These are phyloP conservation scores for Aspergillus taichungensis DNA, from an alignment of 495 filamentous ascomycete species.

Conservation along the genomic window DNA sequence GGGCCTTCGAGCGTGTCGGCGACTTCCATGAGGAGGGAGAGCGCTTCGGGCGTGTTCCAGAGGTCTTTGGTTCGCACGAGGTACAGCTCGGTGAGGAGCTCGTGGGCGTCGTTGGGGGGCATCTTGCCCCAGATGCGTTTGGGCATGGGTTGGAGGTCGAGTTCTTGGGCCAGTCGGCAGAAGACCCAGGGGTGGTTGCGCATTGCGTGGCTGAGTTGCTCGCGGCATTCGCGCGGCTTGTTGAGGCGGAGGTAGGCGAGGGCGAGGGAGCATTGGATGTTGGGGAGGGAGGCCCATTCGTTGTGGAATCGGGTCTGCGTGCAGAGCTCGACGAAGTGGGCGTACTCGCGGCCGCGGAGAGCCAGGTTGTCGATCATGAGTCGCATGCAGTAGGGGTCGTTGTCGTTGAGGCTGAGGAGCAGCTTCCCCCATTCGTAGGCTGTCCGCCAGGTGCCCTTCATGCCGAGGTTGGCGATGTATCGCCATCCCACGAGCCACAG, in stretches of 20 bases:
- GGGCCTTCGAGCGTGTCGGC: constrained; percentile 45
- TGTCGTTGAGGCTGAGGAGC: constrained; percentile 63
- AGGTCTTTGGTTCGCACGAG: constrained; percentile 72
- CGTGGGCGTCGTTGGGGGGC: constrained; percentile 58
- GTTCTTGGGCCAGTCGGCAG: constrained; percentile 61
- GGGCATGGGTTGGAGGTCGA: constrained; percentile 64
- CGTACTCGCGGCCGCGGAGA: constrained; percentile 65
- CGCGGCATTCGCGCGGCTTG: constrained; percentile 53
- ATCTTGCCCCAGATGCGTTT: constrained; percentile 71
- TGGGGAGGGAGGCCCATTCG: constrained; percentile 42
- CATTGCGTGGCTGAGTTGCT: constrained; percentile 56
- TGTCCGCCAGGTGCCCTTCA: constrained; percentile 90
- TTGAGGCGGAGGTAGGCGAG: constrained; percentile 65
- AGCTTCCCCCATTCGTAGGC: constrained; percentile 90
- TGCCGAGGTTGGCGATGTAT: constrained; percentile 71
- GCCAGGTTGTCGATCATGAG: constrained; percentile 76
- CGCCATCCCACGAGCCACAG: constrained; percentile 85
- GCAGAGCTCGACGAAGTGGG: constrained; percentile 65
- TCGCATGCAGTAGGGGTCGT: constrained; percentile 74
- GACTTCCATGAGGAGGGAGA: constrained; percentile 61
- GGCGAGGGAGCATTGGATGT: constrained; percentile 62
- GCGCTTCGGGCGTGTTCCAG: constrained; percentile 76
- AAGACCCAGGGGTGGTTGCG: constrained; percentile 73
- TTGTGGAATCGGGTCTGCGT: constrained; percentile 46
- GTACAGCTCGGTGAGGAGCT: constrained; percentile 71